Conservation (phyloP, 148 eudicot species). For the Cornus florida region DNA sequence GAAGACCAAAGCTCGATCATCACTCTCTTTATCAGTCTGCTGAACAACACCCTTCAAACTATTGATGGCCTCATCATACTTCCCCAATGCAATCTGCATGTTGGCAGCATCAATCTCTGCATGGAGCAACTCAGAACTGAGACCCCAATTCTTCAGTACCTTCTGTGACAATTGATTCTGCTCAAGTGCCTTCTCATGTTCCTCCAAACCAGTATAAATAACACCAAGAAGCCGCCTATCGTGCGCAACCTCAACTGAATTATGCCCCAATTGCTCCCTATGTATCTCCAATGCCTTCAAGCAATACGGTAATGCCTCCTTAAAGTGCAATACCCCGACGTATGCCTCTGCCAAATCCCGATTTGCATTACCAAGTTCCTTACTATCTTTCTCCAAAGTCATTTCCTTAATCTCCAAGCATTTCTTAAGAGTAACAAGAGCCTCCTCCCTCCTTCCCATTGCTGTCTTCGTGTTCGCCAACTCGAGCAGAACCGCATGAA, state of each 20-base stretch:
- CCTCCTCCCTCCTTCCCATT: constrained; percentile 93
- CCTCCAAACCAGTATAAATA: constrained; percentile 86
- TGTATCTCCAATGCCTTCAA: constrained; percentile 82
- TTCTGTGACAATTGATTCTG: constrained; percentile 73
- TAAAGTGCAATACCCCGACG: constrained; percentile 67
- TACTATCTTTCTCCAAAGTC: constrained; percentile 38
- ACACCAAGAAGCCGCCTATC: constrained; percentile 84
- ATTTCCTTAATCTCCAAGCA: constrained; percentile 2
- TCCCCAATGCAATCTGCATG: constrained; percentile 84
- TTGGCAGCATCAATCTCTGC: constrained; percentile 92
- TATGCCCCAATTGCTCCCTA: constrained; percentile 50
- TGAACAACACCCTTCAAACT: constrained; percentile 60
- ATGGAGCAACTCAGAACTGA: constrained; percentile 61
- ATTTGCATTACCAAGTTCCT: constrained; percentile 76
- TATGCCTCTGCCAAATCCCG: constrained; percentile 85
- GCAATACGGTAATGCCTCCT: constrained; percentile 72
- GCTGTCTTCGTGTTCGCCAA: constrained; percentile 77
- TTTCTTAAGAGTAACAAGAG: not conserved
- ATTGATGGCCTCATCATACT: constrained; percentile 61
- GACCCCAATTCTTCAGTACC: constrained; percentile 84
- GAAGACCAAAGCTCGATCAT: constrained; percentile 68
- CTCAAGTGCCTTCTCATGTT: constrained; percentile 81
- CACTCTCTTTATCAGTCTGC: constrained; percentile 74
- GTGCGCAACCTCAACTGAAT: constrained; percentile 89
- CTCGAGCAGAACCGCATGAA: constrained; percentile 85